Conservation (phyloP, 75 land plant species). For the Pinus tabuliformis region DNA sequence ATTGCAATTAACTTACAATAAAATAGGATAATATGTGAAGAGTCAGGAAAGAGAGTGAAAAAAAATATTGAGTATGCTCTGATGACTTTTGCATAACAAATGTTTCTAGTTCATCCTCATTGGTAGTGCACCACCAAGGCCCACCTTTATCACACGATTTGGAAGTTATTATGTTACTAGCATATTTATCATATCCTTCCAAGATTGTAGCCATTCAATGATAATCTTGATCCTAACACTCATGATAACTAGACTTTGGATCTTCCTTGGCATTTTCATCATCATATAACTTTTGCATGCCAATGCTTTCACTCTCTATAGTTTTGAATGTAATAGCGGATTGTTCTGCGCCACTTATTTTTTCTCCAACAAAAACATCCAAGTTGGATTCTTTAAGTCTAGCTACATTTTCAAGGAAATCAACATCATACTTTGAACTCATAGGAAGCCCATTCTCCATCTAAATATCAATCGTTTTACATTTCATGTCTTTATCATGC, state of each 20-base stretch:
- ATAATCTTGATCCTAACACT: neutral
- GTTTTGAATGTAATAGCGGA: neutral
- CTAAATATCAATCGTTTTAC: constrained; percentile 5
- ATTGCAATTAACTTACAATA: no score
- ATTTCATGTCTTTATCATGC: constrained; percentile 19
- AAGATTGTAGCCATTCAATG: neutral
- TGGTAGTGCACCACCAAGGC: constrained; percentile 77
- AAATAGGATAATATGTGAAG: no score
- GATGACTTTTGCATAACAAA: constrained; percentile 70
- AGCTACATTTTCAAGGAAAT: neutral
- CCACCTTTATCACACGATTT: constrained; percentile 19
- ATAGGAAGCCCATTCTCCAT: constrained; percentile 1
- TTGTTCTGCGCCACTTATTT: neutral
- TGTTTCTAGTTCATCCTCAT: constrained; percentile 77
- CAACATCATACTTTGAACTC: neutral
- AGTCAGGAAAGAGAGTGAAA: no score
- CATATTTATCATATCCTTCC: constrained; percentile 9
- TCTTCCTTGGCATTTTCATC: neutral
- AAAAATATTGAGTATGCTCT: constrained; percentile 29
- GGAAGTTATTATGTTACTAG: neutral
- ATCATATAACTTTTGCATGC: neutral
- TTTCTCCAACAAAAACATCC: neutral
- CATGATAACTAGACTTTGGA: neutral
- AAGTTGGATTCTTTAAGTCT: neutral
- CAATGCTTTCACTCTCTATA: neutral